Evolutionary conservation across 108 stramenopile genomes (phyloP).

Genomic region (Fragilaria crotonensis): DNA sequence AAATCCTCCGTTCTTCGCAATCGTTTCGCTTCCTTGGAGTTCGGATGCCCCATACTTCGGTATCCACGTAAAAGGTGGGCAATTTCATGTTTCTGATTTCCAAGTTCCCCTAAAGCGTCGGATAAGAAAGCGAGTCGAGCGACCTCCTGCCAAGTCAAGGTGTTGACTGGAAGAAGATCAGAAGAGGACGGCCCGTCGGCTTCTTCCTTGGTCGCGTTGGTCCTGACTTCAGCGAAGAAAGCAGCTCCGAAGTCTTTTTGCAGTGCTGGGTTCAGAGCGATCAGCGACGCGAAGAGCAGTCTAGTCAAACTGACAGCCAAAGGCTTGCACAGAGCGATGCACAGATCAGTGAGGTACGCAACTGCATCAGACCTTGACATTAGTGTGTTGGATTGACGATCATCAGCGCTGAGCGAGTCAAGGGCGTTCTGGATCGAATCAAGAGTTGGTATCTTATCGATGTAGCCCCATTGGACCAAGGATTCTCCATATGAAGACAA

Average conservation of each 20-base stretch:
- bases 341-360: conserved; percentile 42
- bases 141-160: conserved; percentile 78
- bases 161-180: conserved; percentile 66
- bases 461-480: conserved; percentile 34
- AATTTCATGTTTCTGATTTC: conserved; percentile 54
- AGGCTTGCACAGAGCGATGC: conserved; percentile 67
- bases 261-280: conserved; percentile 44
- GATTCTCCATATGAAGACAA: conserved; percentile 58
- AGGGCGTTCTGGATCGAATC: conserved; percentile 67
- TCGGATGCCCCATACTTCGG: conserved; percentile 79
- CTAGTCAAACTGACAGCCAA: conserved; percentile 51
- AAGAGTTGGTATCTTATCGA: conserved; percentile 43
- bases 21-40: conserved; percentile 79
- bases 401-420: conserved; percentile 29
- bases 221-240: conserved; percentile 46
- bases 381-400: background rate
- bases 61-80: conserved; percentile 71
- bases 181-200: conserved; percentile 24
- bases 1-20: conserved; percentile 68
- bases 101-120: conserved; percentile 73
- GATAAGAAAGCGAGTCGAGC: conserved; percentile 63
- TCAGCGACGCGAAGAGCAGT: conserved; percentile 57
- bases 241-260: conserved; percentile 59
- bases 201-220: conserved; percentile 23
- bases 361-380: conserved; percentile 36